Percentiles rank a stretch among this genome's conserved stretches.
These are phyloP conservation scores for Metschnikowia rubicola DNA, from an alignment of 805 yeast species.

Conservation along the genomic window DNA sequence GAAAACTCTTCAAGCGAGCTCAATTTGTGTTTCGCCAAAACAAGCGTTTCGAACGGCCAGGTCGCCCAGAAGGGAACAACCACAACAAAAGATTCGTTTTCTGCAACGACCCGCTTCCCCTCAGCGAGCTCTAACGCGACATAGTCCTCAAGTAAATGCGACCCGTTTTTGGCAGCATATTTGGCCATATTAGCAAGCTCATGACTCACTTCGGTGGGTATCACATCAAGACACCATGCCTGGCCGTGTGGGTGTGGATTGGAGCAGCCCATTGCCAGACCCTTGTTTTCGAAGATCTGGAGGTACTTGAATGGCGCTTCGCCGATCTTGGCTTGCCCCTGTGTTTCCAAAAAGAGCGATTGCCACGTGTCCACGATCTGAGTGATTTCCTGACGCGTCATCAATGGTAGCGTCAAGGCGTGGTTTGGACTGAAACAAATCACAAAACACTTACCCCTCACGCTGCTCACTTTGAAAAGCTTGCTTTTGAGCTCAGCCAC, in stretches of 20 bases:
- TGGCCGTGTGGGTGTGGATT: constrained; percentile 84
- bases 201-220: constrained; percentile 64
- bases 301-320: constrained; percentile 52
- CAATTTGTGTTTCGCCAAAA: constrained; percentile 55
- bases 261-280: constrained; percentile 78
- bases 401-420: constrained; percentile 60
- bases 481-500: constrained; percentile 30
- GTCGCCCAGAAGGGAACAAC: constrained; percentile 81
- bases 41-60: constrained; percentile 76
- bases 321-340: constrained; percentile 31
- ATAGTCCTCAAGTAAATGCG: constrained; percentile 61
- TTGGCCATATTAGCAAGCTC: constrained; percentile 52
- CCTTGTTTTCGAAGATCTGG: constrained; percentile 76
- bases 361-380: constrained; percentile 63
- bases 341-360: constrained; percentile 44
- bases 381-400: constrained; percentile 43
- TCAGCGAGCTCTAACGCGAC: constrained; percentile 52
- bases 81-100: constrained; percentile 61
- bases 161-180: constrained; percentile 39
- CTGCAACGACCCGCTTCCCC: constrained; percentile 49
- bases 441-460: constrained; percentile 65
- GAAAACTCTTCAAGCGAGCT: constrained; percentile 47
- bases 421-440: constrained; percentile 73
- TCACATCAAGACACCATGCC: constrained; percentile 66
- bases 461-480: constrained; percentile 54